phyloP scores from a whole-genome alignment of 73 alveolate genomes.

The Symbiodinium natans region DNA sequence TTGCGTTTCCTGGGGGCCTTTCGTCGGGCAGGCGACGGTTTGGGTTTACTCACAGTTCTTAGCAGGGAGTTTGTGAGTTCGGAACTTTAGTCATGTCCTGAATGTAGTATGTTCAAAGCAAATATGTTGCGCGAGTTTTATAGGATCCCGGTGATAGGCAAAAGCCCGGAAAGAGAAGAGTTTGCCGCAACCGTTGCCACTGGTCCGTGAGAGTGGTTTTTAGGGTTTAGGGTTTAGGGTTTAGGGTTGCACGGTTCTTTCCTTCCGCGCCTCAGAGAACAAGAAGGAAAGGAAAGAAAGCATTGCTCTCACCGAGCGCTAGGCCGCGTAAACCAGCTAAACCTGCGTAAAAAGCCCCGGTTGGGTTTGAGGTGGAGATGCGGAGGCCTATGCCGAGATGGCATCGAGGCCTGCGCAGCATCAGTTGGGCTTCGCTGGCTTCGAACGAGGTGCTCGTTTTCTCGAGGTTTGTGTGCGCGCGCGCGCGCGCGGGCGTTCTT shows the following conservation, averaged over 20 bases:
- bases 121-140: not conserved
- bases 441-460: too few species aligned
- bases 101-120: not conserved
- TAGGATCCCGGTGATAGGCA: not conserved
- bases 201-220: not conserved
- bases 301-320: too few species aligned
- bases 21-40: conserved; percentile 49
- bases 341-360: not conserved
- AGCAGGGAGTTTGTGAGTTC: not conserved
- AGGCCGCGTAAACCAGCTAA: too few species aligned
- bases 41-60: not conserved
- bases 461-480: too few species aligned
- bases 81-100: not conserved
- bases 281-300: too few species aligned
- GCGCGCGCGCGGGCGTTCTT: too few species aligned
- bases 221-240: not conserved
- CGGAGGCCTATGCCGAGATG: conserved; percentile 11
- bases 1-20: conserved; percentile 81
- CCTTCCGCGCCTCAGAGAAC: too few species aligned
- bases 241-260: not conserved
- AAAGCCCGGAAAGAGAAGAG: not conserved
- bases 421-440: too few species aligned
- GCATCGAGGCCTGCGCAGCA: not conserved
- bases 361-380: conserved; percentile 7
- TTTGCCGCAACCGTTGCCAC: too few species aligned